phyloP scores from a whole-genome alignment of 768 basidiomycete genomes.

The Agaricus sinodeliciosus region DNA sequence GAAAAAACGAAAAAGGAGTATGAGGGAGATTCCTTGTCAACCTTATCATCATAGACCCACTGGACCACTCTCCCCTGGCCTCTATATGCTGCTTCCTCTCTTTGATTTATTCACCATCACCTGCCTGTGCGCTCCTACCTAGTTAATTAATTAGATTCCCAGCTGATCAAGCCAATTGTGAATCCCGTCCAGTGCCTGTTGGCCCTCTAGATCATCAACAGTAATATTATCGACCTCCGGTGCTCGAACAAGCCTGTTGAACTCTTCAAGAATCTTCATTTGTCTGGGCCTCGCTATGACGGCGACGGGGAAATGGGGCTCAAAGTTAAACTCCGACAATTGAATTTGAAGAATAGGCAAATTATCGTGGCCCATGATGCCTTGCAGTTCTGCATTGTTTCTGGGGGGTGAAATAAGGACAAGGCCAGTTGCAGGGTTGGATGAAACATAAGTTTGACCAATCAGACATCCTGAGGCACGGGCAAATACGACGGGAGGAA shows the following conservation, averaged over 20 bases:
- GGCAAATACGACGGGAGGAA: slow-evolving; percentile 53
- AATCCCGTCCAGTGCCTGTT: slow-evolving; percentile 32
- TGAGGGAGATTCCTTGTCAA: slow-evolving; percentile 18
- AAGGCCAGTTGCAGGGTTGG: slow-evolving; percentile 55
- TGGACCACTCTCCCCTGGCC: not conserved
- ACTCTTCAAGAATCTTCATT: slow-evolving; percentile 24
- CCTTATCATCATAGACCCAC: slow-evolving; percentile 5
- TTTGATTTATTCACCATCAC: not conserved
- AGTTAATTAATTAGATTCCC: slow-evolving; percentile 30
- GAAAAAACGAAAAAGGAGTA: slow-evolving; percentile 28
- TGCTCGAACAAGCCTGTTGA: slow-evolving; percentile 33
- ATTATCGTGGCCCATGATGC: not conserved
- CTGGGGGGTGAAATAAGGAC: slow-evolving; percentile 54
- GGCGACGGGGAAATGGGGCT: slow-evolving; percentile 55
- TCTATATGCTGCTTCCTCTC: not conserved
- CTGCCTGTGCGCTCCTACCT: too few relatives aligned
- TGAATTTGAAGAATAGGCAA: slow-evolving; percentile 24
- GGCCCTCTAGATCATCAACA: slow-evolving; percentile 28
- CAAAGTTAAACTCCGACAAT: slow-evolving; percentile 50
- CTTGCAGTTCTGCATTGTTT: slow-evolving; percentile 28
- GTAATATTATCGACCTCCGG: slow-evolving; percentile 31
- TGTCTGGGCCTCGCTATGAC: slow-evolving; percentile 34
- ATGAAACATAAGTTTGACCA: slow-evolving; percentile 63
- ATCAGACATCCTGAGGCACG: slow-evolving; percentile 44
- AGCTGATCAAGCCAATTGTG: slow-evolving; percentile 52